These are phyloP conservation scores for Globisporangium solare DNA, from an alignment of 352 stramenopile species.

Conservation along the genomic window DNA sequence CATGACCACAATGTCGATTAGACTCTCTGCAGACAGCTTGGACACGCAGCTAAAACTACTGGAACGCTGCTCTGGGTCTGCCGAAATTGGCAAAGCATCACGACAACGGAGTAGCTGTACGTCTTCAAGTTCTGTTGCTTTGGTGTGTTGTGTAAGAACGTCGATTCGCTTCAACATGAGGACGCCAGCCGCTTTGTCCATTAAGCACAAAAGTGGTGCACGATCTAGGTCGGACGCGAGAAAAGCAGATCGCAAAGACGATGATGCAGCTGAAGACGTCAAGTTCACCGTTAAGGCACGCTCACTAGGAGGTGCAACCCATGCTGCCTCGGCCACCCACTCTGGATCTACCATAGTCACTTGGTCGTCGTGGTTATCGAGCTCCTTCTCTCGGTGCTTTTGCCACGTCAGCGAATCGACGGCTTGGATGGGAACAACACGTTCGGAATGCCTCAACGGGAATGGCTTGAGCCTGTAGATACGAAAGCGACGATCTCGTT, in stretches of 20 bases:
- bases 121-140: not conserved
- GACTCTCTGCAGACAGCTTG: not conserved
- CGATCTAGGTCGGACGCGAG: slow-evolving; percentile 23
- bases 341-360: slow-evolving; percentile 36
- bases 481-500: slow-evolving; percentile 37
- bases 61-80: not conserved
- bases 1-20: slow-evolving; percentile 42
- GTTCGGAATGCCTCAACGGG: not conserved
- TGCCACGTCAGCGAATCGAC: slow-evolving; percentile 40
- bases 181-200: slow-evolving; percentile 30
- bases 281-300: slow-evolving; percentile 7
- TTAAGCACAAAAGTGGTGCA: slow-evolving; percentile 34
- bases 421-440: slow-evolving; percentile 20
- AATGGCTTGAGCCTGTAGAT: slow-evolving; percentile 37
- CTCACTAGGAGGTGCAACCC: slow-evolving; percentile 25
- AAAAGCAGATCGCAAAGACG: slow-evolving; percentile 25
- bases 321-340: slow-evolving; percentile 27
- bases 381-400: slow-evolving; percentile 24
- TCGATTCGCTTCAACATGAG: slow-evolving; percentile 32
- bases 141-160: not conserved
- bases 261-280: not conserved
- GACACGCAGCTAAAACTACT: not conserved
- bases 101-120: slow-evolving; percentile 27
- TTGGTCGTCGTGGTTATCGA: slow-evolving; percentile 15
- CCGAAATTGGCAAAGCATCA: slow-evolving; percentile 35